These are phyloP conservation scores for Noccaea caerulescens DNA, from an alignment of 345 rosid genomes.

Conservation along the genomic window DNA sequence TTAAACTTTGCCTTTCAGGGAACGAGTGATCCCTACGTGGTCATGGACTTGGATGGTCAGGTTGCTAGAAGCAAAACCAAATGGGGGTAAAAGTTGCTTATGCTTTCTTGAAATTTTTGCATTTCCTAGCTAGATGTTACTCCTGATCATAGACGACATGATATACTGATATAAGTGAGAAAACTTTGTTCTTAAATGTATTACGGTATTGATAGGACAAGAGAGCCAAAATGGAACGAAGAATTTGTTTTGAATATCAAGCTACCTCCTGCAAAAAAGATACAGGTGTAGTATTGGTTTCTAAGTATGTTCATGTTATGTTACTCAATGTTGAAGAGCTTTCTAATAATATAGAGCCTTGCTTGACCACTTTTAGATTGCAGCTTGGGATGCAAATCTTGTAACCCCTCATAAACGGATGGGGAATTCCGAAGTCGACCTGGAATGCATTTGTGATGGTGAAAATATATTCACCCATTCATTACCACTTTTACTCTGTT, in stretches of 20 bases:
- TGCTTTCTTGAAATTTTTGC: not conserved
- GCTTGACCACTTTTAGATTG: conserved; percentile 59
- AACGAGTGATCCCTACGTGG: conserved; percentile 89
- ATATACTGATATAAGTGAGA: not conserved
- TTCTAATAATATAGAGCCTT: not conserved
- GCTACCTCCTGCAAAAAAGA: conserved; percentile 55
- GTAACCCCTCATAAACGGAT: conserved; percentile 94
- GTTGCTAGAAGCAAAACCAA: conserved; percentile 74
- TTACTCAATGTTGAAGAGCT: conserved; percentile 15
- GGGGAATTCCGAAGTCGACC: conserved; percentile 72
- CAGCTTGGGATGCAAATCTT: conserved; percentile 99
- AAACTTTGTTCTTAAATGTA: conserved; percentile 1
- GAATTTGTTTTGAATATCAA: conserved; percentile 72
- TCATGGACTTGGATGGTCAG: conserved; percentile 89
- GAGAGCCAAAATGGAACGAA: conserved; percentile 87
- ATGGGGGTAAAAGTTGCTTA: conserved; percentile 43
- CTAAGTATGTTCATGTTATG: not conserved
- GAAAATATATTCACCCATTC: conserved; percentile 37
- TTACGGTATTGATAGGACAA: conserved; percentile 57
- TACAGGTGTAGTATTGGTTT: conserved; percentile 60
- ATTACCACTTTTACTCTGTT: conserved; percentile 11
- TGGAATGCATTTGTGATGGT: conserved; percentile 81
- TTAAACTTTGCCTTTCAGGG: conserved; percentile 54
- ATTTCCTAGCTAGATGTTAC: not conserved
- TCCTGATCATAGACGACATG: not conserved